phyloP scores from a whole-genome alignment of 805 yeast species.

The Torulaspora gathmanii region DNA sequence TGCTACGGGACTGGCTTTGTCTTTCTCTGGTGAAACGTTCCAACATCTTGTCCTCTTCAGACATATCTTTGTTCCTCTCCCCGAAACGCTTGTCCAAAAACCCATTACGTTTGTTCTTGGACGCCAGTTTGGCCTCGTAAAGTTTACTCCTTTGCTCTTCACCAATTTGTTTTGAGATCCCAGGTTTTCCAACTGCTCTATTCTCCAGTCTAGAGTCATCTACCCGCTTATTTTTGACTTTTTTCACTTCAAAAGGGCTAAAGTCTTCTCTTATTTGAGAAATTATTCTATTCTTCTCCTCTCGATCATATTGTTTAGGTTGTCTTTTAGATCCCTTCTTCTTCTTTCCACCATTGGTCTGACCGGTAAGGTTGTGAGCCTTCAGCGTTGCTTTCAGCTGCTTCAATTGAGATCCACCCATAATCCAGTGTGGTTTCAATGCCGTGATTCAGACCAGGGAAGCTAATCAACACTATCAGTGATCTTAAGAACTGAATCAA shows the following conservation, averaged over 20 bases:
- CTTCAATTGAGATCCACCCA: conserved; percentile 89
- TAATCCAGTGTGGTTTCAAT: conserved; percentile 20
- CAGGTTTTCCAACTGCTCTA: conserved; percentile 61
- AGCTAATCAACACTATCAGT: background rate
- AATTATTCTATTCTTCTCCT: conserved; percentile 56
- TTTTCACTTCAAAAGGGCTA: conserved; percentile 82
- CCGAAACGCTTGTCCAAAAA: conserved; percentile 87
- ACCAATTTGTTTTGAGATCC: conserved; percentile 61
- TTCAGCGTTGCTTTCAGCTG: conserved; percentile 72
- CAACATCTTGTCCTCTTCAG: conserved; percentile 91
- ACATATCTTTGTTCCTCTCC: conserved; percentile 63
- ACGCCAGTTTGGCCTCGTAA: conserved; percentile 58
- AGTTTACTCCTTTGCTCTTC: conserved; percentile 59
- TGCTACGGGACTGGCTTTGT: conserved; percentile 54
- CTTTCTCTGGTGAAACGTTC: conserved; percentile 89
- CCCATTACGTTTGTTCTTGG: conserved; percentile 71
- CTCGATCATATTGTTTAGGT: conserved; percentile 64
- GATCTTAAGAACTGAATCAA: background rate
- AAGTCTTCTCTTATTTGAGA: conserved; percentile 70
- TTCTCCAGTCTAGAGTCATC: conserved; percentile 38
- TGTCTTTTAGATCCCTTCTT: conserved; percentile 44
- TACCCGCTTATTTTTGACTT: conserved; percentile 55
- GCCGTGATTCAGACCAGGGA: background rate
- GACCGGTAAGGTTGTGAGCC: conserved; percentile 81
- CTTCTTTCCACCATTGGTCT: conserved; percentile 61